Evolutionary conservation across 2,329 filamentous ascomycete genomes (phyloP).

Genomic region (Nannizziopsis barbatae): DNA sequence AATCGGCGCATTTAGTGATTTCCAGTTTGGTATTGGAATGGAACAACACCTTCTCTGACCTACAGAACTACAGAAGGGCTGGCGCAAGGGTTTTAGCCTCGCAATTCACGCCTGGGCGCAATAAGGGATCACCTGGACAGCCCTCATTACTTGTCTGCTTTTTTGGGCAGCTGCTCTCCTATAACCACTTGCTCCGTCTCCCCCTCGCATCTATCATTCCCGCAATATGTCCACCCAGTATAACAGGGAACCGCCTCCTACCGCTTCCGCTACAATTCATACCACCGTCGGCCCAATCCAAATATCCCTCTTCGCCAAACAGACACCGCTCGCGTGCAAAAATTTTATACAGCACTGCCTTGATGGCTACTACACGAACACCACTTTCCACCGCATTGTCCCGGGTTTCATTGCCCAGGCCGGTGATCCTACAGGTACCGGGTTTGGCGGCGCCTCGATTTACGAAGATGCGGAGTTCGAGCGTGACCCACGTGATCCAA

Average conservation of each 20-base stretch:
- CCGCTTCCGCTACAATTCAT: constrained; percentile 79
- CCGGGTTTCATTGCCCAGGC: constrained; percentile 90
- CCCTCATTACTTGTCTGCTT: neutral
- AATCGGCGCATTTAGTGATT: neutral
- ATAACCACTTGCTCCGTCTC: neutral
- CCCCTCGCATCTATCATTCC: too few species aligned
- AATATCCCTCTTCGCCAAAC: constrained; percentile 88
- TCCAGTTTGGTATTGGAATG: too few species aligned
- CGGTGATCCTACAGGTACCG: constrained; percentile 86
- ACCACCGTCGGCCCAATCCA: constrained; percentile 83
- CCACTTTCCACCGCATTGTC: constrained; percentile 85
- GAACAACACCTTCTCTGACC: too few species aligned
- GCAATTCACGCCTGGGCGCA: too few species aligned
- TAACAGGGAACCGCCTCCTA: constrained; percentile 88
- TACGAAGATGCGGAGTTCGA: constrained; percentile 57
- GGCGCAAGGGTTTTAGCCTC: too few species aligned
- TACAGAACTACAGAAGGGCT: too few species aligned
- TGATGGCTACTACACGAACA: constrained; percentile 90
- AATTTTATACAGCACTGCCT: constrained; percentile 94
- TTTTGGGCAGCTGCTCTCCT: neutral
- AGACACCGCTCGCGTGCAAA: constrained; percentile 78
- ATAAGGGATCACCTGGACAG: too few species aligned
- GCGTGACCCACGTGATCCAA: constrained; percentile 41
- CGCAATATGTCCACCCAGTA: constrained; percentile 72
- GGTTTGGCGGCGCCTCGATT: constrained; percentile 82